A percentile compares a stretch with the other conserved stretches of the same genome.
Conservation (phyloP, 1,284 basidiomycete species). For the Marasmius tenuissimus region DNA sequence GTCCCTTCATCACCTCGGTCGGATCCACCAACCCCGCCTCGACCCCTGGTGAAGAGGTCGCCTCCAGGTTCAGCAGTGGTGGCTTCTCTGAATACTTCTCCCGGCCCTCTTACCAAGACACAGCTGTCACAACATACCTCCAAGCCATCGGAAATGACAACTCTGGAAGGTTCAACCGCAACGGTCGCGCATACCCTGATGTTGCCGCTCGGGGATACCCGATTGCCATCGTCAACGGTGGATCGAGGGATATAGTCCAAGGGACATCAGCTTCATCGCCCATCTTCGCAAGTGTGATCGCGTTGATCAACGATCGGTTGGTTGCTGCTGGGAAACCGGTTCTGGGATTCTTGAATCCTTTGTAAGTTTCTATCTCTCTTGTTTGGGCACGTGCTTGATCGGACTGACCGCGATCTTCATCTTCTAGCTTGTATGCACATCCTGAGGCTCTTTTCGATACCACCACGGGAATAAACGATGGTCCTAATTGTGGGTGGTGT, state of each 20-base stretch:
- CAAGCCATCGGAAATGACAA: constrained; percentile 28
- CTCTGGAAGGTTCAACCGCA: constrained; percentile 25
- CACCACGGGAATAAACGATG: constrained; percentile 18
- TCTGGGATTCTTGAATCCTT: constrained; percentile 41
- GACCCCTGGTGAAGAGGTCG: constrained; percentile 19
- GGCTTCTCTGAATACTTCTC: constrained; percentile 37
- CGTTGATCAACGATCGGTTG: constrained; percentile 36
- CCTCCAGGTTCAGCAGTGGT: constrained; percentile 28
- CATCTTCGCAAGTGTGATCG: constrained; percentile 35
- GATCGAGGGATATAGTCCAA: constrained; percentile 12
- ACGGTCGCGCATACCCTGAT: constrained; percentile 38
- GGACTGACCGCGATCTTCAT: background rate
- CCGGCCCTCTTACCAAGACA: constrained; percentile 32
- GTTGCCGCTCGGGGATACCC: constrained; percentile 34
- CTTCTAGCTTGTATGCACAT: constrained; percentile 15
- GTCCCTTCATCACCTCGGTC: constrained; percentile 37
- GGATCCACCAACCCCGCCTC: constrained; percentile 22
- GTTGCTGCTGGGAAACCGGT: constrained; percentile 28
- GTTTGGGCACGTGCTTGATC: background rate
- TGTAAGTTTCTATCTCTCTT: constrained; percentile 15
- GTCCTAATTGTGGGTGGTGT: background rate
- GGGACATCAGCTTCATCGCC: constrained; percentile 40
- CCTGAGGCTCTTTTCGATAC: constrained; percentile 30
- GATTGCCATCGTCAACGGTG: constrained; percentile 16
- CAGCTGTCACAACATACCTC: constrained; percentile 30